These are phyloP conservation scores for Tulasnella sp. DNA, from an alignment of 768 basidiomycete genomes.

Conservation along the genomic window DNA sequence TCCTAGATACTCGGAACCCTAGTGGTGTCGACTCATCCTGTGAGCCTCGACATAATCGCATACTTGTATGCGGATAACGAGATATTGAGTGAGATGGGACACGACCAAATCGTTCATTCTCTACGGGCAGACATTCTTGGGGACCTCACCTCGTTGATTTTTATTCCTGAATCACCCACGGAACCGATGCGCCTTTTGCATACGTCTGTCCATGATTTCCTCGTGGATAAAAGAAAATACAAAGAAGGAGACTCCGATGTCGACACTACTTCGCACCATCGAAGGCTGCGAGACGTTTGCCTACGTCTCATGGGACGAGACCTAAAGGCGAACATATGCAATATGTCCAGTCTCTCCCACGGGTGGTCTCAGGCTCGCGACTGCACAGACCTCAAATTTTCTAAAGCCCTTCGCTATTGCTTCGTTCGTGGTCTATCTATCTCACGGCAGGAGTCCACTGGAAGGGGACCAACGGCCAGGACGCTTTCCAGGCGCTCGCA, in stretches of 20 bases:
- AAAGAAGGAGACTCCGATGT: background rate
- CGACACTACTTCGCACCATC: background rate
- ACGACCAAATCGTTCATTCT: background rate
- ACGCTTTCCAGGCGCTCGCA: background rate
- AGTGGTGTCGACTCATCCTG: background rate
- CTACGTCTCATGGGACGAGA: too few species aligned
- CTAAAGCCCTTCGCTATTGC: background rate
- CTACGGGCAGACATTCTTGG: background rate
- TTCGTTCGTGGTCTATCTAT: background rate
- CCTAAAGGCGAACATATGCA: background rate
- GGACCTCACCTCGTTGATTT: background rate
- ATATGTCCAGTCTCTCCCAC: background rate
- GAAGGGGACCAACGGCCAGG: background rate
- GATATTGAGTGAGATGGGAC: background rate
- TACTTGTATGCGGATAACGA: background rate
- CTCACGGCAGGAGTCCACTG: background rate
- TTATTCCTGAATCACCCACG: background rate
- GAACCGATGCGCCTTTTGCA: background rate
- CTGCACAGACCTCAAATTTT: background rate
- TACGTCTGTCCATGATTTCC: background rate
- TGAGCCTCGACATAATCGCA: background rate
- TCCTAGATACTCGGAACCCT: background rate
- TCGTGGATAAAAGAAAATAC: background rate
- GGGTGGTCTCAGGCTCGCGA: background rate
- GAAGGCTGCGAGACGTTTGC: background rate